Evolutionary conservation across 495 filamentous ascomycete species (phyloP), one percentile per base, ranked within the genome.

Genomic region (Lepraria neglecta): DNA sequence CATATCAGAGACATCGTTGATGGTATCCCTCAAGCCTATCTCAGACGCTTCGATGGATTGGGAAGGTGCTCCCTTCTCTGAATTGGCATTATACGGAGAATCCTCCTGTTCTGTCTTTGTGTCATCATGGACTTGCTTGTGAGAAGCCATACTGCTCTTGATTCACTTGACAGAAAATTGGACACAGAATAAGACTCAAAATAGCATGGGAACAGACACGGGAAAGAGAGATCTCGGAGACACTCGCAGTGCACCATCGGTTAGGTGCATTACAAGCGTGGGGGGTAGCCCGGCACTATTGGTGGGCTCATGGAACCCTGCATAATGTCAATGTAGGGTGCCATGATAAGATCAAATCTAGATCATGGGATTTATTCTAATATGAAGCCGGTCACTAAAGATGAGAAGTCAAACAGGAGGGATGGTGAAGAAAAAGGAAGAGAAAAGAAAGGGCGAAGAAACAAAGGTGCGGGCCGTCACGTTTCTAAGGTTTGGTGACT

Each of bases 1-100:
- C 71, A 74, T 75, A 35, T 75, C 70, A 21, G 17, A 43, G 12
- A 30, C 33, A 53, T 60, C 58, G 17, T 52, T 42, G 33, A 43
- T 15, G 42, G 48, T 53, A 31, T 44, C 54, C 6, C 54, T 33
- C 6, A 5, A 2, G 15, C 19, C 54, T n/a, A 43, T 10, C 3
- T 56, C 54, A 11, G 12, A 56, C 3, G 35, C 54, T 28, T 56
- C 54, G 21, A 56, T 27, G 7, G 43, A 15, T 38, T 33, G 54
- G n/a, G 38, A 44, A 28, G 54, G 43, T 31, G 21, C 9, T 30
- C 21, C 54, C 27, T 24, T 9, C 21, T 44, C 54, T 27, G 11
- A 10, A 19, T 42, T 30, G 0, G 10, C 17, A 15, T 56, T 33
- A 28, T 44, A 42, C 19, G 24, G 15, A n/a, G 54, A 17, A 24